phyloP scores from a whole-genome alignment of 345 rosid genomes.

The Trapa incisa region DNA sequence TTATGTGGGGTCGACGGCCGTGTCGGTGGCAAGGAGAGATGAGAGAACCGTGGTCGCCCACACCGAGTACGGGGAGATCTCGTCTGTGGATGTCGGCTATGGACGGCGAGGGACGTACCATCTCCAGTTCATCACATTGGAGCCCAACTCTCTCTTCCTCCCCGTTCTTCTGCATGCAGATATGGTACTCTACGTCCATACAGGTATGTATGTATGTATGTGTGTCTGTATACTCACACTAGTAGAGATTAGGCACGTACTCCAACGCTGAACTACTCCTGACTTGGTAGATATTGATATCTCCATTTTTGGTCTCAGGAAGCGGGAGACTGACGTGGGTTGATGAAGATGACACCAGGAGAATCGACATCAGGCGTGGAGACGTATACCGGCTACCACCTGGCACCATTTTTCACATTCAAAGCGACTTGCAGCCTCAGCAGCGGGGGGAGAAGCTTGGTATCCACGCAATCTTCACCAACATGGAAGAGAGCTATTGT shows the following conservation, averaged over 20 bases:
- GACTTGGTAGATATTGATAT: no score
- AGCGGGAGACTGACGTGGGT: constrained; percentile 56
- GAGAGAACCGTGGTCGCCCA: constrained; percentile 31
- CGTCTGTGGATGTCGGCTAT: constrained; percentile 34
- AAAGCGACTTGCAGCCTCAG: constrained; percentile 39
- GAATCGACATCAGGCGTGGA: constrained; percentile 37
- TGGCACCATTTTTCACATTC: constrained; percentile 60
- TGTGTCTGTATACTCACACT: no score
- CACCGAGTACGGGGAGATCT: constrained; percentile 49
- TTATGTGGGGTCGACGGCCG: constrained; percentile 1
- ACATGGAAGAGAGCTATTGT: constrained; percentile 32
- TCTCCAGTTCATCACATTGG: constrained; percentile 66
- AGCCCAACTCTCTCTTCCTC: constrained; percentile 69
- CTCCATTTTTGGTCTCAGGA: constrained; percentile 13
- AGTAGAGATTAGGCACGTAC: no score
- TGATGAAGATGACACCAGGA: constrained; percentile 29
- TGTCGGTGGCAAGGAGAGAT: constrained; percentile 31
- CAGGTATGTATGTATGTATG: constrained; percentile 25
- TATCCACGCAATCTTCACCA: constrained; percentile 51
- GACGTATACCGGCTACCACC: constrained; percentile 53
- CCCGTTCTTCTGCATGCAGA: constrained; percentile 76
- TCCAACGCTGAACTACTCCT: no score
- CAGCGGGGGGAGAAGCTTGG: constrained; percentile 35
- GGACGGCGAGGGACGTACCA: constrained; percentile 39
- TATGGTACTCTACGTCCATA: constrained; percentile 70